Evolutionary conservation across 345 rosid species (phyloP).

Genomic region (Ceriops tagal): DNA sequence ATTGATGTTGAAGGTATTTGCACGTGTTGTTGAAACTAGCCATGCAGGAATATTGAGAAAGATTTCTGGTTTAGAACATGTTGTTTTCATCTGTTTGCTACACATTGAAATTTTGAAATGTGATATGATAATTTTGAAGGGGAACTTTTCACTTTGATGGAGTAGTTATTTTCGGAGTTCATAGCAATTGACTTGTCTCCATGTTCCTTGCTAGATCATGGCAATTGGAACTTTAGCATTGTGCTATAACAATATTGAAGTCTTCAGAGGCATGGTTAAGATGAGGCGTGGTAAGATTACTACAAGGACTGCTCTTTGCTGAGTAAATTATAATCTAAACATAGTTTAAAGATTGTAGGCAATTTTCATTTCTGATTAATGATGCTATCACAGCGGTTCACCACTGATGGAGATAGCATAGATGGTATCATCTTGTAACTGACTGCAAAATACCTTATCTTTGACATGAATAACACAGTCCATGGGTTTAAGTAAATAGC

Average conservation of each 20-base stretch:
- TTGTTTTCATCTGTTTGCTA: not conserved
- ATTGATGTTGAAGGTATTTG: not conserved
- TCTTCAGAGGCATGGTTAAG: slow-evolving; percentile 92
- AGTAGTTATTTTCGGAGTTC: too few species aligned
- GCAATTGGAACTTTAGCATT: slow-evolving; percentile 92
- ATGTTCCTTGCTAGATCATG: slow-evolving; percentile 61
- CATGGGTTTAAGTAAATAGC: not conserved
- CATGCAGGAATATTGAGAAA: too few species aligned
- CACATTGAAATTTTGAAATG: not conserved
- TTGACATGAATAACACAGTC: not conserved
- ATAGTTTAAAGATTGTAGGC: not conserved
- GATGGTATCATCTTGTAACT: not conserved
- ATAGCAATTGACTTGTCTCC: slow-evolving; percentile 17
- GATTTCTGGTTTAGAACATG: not conserved
- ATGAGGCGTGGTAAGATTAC: slow-evolving; percentile 86
- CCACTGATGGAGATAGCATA: slow-evolving; percentile 1
- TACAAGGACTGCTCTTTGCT: not conserved
- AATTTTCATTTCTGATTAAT: not conserved
- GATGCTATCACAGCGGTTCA: not conserved
- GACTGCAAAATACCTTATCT: not conserved
- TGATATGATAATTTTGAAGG: not conserved
- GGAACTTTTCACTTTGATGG: too few species aligned
- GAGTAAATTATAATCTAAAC: not conserved
- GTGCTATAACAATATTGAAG: slow-evolving; percentile 85
- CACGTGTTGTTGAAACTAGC: too few species aligned